Evolutionary conservation across 148 eudicot species (phyloP).

Genomic region (Rhododendron molle): DNA sequence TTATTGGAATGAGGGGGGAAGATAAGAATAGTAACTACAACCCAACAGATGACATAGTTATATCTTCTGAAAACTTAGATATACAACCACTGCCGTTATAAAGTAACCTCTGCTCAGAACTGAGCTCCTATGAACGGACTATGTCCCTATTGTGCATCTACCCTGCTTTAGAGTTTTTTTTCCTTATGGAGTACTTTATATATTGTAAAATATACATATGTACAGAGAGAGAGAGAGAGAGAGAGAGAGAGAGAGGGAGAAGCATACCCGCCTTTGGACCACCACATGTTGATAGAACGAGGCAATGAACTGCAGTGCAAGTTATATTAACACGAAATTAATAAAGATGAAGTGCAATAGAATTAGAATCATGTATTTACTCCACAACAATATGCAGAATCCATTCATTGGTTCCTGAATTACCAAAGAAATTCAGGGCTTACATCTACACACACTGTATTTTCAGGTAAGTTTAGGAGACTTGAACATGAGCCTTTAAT

Average conservation of each 20-base stretch:
- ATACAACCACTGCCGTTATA: neutral
- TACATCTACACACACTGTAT: neutral
- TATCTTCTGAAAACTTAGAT: neutral
- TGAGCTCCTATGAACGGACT: neutral
- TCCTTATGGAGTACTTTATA: no score
- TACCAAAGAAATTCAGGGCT: neutral
- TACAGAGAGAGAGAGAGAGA: no score
- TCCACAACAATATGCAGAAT: neutral
- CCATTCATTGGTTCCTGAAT: neutral
- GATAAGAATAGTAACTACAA: neutral
- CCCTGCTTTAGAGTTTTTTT: neutral
- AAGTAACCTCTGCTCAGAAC: neutral
- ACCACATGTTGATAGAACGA: conserved; percentile 92
- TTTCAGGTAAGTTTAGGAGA: neutral
- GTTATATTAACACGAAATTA: neutral
- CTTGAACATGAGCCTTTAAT: neutral
- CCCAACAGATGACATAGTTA: neutral
- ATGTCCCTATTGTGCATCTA: neutral
- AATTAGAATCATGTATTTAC: neutral
- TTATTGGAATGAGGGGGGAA: neutral
- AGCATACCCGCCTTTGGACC: conserved; percentile 85
- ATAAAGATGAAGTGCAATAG: neutral
- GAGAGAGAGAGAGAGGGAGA: conserved; percentile 5
- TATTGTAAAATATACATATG: no score
- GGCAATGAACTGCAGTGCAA: conserved; percentile 78